A percentile compares a stretch with the other conserved stretches of the same genome.
Conservation (phyloP, 129 eudicot species). For the Ambrosia artemisiifolia region DNA sequence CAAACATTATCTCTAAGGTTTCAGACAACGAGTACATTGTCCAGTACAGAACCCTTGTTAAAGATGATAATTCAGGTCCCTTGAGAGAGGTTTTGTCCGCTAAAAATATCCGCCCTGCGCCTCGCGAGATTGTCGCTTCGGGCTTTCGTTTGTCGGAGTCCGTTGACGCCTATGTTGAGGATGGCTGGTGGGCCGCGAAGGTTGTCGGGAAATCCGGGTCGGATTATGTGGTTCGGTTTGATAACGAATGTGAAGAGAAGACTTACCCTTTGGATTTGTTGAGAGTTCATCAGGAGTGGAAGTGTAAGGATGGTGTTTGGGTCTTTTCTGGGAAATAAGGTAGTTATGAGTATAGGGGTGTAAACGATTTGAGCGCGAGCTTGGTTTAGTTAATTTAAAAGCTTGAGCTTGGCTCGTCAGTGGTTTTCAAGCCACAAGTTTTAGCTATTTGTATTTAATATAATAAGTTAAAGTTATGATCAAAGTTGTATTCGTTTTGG, state of each 20-base stretch:
- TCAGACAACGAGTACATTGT: slow-evolving; percentile 33
- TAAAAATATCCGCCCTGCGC: slow-evolving; percentile 35
- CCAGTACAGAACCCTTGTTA: slow-evolving; percentile 41
- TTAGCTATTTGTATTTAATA: too few relatives aligned
- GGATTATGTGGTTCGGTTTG: slow-evolving; percentile 26
- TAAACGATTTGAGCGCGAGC: too few relatives aligned
- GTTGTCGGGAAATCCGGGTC: background rate
- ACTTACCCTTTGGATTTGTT: slow-evolving; percentile 18
- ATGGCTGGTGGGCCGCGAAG: slow-evolving; percentile 3
- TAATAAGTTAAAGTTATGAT: too few relatives aligned
- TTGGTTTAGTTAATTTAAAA: too few relatives aligned
- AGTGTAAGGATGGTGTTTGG: slow-evolving; percentile 47
- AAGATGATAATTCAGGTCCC: slow-evolving; percentile 33
- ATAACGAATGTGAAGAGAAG: slow-evolving; percentile 24
- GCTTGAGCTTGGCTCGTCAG: too few relatives aligned
- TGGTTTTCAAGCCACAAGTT: too few relatives aligned
- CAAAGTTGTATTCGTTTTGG: too few relatives aligned
- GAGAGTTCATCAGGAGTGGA: slow-evolving; percentile 63
- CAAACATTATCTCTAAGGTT: slow-evolving; percentile 32
- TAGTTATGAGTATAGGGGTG: background rate
- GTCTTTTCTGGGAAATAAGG: slow-evolving; percentile 12
- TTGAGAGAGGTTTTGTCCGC: slow-evolving; percentile 36
- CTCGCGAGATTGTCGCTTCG: slow-evolving; percentile 25
- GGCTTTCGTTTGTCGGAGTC: slow-evolving; percentile 18
- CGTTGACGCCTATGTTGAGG: slow-evolving; percentile 39